A percentile compares a stretch with the other conserved stretches of the same genome.
Evolutionary conservation across 192 early-diverging fungal genomes (phyloP).

Genomic region (Backusella westeae): DNA sequence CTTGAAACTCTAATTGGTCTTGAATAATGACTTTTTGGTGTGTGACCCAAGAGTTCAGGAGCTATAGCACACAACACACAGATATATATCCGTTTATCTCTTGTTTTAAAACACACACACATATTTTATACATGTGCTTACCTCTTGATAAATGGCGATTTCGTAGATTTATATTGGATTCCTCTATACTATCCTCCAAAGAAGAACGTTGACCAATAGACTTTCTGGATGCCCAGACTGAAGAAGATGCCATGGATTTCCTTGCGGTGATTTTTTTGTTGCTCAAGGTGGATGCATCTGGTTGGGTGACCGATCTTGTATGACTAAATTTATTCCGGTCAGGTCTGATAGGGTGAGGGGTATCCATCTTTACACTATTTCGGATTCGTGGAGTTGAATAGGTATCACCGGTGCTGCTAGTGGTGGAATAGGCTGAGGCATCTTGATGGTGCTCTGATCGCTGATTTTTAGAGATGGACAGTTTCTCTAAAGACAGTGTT

Average conservation of each 20-base stretch:
- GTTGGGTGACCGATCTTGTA: conserved; percentile 1
- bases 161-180: neutral
- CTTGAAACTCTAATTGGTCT: conserved; percentile 5
- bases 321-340: conserved; percentile 6
- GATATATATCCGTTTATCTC: neutral
- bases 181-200: neutral
- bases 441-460: neutral
- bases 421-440: neutral
- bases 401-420: neutral
- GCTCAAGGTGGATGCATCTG: neutral
- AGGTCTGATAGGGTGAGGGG: neutral
- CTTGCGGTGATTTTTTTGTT: neutral
- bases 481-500: neutral
- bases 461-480: neutral
- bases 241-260: neutral
- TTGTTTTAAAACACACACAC: neutral
- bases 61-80: neutral
- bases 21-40: conserved; percentile 8
- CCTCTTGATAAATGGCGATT: neutral
- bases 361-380: neutral
- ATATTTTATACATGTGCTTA: neutral
- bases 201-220: neutral
- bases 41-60: neutral
- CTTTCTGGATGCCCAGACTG: neutral
- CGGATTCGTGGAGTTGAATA: neutral